Base-by-base conservation (phyloP, 2,329 filamentous ascomycete species). In the Fusarium dlaminii region DNA sequence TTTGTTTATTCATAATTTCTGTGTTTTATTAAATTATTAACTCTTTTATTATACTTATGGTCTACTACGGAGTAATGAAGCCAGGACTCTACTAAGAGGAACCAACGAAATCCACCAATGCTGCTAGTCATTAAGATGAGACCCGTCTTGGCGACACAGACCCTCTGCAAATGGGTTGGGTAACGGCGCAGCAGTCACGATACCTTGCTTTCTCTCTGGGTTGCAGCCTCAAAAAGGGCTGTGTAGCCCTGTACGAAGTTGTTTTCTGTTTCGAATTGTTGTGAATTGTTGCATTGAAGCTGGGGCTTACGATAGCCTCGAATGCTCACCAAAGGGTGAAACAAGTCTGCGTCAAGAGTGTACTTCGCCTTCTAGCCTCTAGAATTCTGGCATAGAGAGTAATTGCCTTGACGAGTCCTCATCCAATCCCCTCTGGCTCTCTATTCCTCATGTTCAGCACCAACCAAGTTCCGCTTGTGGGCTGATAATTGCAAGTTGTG, bases 41-140 rank as follows among this genome's bases (percentile, higher is more conserved):
- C 58, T 61, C 32, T 46, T 61, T 37, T 37, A 40, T 27, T 40
- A 51, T 63, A 48, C 40, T 59, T 20, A 22, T 52, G 54, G 48
- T 51, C 42, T 46, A 51, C 49, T 62, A 49, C 14, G 20, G 27
- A 48, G 45, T 13, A 66, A 72, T 58, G 48, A 58, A 55, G 30
- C 34, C 54, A 34, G 64, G 64, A 67, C 57, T 52, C n/a, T 66
- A 37, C 72, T 58, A 45, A 66, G 49, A 45, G 37, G 24, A 69
- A 67, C 49, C 58, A 66, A 58, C 40, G 27, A 63, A 40, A 65
- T 74, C 75, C 76, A 78, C 72, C 45, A 56, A 43, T 43, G 51
- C 62, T 66, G 65, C 60, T 62, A 37, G 67, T 74, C 76, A 75
- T 77, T 77, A 78, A 78, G 70, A 79, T 79, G 77, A 78, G 77